Evolutionary conservation across 768 basidiomycete genomes (phyloP), one percentile per base, ranked within the genome.

Genomic region (Kwoniella botswanensis): DNA sequence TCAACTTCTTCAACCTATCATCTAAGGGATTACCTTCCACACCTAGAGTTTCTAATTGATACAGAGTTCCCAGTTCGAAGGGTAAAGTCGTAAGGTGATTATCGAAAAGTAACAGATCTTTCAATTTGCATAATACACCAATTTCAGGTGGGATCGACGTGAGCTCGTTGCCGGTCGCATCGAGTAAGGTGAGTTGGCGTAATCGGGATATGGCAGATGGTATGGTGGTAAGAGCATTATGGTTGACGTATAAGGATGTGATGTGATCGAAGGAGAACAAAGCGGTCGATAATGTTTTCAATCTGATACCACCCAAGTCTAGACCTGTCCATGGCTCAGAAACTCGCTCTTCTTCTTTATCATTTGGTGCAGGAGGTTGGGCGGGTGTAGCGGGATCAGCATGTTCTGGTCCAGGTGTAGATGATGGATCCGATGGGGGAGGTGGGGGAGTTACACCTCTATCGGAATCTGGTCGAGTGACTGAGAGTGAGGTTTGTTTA

Each of bases 21-120:
- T 96, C 93, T 53, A 99, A 84, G 2, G 95, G 95, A 76, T 99
- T 99, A n/a, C 97, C 97, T 82, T 98, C 97, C 44, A 99, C 88
- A 21, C 97, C 97, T 29, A 99, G 85, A 12, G 93, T 93, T 81
- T 93, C 93, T 61, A 99, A 87, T 81, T 94, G 93, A 79, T 96
- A 93, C 44, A 99, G 84, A 66, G 88, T 93, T 35, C 97, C 97
- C 44, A 97, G 86, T 81, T 99, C 93, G 0, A 87, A 86, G 2
- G 97, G 97, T 21, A 99, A 87, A 2, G 89, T 91, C 50, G 88
- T 85, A n/a, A 99, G 84, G 76, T 91, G 89, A 84, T 99, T 99
- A 86, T 99, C 97, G 83, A 98, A 99, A 22, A 98, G 86, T 79
- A 93, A 92, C 44, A 99, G 86, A 82, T 99, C 96, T 84, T 93